Evolutionary conservation across 2,329 filamentous ascomycete species (phyloP).

Genomic region (Neofusicoccum sp.): DNA sequence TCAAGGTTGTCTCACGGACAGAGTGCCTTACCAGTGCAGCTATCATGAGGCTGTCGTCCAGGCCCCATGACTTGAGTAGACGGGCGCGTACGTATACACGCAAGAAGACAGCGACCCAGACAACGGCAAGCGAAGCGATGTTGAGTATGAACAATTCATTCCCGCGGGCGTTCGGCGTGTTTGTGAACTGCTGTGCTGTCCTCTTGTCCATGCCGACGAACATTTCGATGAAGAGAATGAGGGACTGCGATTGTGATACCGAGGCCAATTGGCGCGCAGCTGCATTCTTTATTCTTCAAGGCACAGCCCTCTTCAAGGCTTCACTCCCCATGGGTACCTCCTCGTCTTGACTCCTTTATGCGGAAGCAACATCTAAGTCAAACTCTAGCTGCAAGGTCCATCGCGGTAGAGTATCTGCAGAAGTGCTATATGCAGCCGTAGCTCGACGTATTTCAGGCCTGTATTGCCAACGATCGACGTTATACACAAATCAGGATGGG

Average conservation of each 20-base stretch:
- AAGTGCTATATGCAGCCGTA: not conserved
- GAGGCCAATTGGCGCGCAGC: not conserved
- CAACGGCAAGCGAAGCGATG: not conserved
- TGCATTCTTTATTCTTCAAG: not conserved
- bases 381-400: not conserved
- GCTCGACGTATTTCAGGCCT: not conserved
- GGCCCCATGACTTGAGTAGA: slow-evolving; percentile 1
- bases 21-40: not conserved
- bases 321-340: not conserved
- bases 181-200: not conserved
- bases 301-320: not conserved
- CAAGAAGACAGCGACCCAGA: not conserved
- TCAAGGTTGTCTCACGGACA: not conserved
- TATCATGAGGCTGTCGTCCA: slow-evolving; percentile 3
- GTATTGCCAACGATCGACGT: not conserved
- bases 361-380: not conserved
- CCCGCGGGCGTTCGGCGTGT: not conserved
- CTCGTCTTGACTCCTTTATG: not conserved
- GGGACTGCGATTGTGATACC: not conserved
- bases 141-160: not conserved
- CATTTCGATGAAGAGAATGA: not conserved
- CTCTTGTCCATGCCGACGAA: not conserved
- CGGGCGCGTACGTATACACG: not conserved
- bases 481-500: not conserved
- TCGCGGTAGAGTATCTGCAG: not conserved